Evolutionary conservation across 1,284 basidiomycete genomes (phyloP).

Genomic region (Phenoliferia sp.): DNA sequence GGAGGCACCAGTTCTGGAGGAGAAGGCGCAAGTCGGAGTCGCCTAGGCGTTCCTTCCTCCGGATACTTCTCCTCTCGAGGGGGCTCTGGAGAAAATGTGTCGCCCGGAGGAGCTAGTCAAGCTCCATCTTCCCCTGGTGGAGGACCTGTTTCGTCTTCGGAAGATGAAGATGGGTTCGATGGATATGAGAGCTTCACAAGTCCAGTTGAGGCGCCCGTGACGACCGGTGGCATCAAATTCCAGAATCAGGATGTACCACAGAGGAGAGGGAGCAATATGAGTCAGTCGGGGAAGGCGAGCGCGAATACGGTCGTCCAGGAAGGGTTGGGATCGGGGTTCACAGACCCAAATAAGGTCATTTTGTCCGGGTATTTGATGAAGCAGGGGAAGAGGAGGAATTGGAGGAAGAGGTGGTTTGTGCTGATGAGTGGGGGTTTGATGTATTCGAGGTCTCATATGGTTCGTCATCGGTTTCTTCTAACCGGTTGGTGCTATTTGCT

Average conservation of each 20-base stretch:
- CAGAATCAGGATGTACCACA: neutral
- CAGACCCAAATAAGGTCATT: slow-evolving; percentile 56
- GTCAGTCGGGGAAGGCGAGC: neutral
- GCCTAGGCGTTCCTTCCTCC: neutral
- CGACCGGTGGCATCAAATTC: slow-evolving; percentile 2
- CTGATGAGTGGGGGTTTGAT: slow-evolving; percentile 41
- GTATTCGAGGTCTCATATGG: slow-evolving; percentile 46
- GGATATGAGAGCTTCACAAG: slow-evolving; percentile 3
- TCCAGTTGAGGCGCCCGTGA: neutral
- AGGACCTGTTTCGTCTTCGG: slow-evolving; percentile 42
- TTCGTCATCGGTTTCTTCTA: slow-evolving; percentile 1
- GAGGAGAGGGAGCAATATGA: slow-evolving; percentile 1
- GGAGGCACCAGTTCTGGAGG: neutral
- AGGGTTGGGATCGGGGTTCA: neutral
- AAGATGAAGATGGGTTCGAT: slow-evolving; percentile 35
- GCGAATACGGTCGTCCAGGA: neutral
- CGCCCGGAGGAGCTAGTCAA: neutral
- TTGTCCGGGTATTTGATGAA: slow-evolving; percentile 94
- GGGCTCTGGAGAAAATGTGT: no score
- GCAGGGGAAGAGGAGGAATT: slow-evolving; percentile 86
- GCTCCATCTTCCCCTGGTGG: neutral
- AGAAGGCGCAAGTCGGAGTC: no score
- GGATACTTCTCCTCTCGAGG: neutral
- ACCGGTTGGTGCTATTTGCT: no score
- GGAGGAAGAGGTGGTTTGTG: slow-evolving; percentile 69